Conservation (phyloP, 805 yeast genomes). For the Yarrowia sp. region DNA sequence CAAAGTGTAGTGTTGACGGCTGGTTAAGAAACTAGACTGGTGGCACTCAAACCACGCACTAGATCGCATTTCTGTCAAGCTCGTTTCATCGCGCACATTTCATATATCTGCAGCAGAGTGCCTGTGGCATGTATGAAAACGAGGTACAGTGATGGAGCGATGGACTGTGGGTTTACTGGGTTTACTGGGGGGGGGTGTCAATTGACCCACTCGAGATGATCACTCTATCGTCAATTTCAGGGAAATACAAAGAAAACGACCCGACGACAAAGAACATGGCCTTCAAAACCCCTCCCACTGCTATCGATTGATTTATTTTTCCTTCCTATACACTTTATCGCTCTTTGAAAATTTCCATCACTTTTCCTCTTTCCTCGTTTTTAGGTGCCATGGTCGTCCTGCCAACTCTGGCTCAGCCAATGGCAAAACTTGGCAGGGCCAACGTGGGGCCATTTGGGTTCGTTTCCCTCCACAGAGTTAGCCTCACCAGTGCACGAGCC, state of each 20-base stretch:
- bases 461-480: background rate
- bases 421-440: constrained; percentile 9
- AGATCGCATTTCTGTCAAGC: background rate
- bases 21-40: no score
- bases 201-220: no score
- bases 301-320: no score
- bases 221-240: no score
- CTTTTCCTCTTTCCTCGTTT: no score
- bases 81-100: background rate
- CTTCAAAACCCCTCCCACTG: no score
- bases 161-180: no score
- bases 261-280: no score
- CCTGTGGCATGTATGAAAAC: background rate
- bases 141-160: no score
- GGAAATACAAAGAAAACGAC: no score
- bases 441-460: constrained; percentile 19
- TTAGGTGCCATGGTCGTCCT: background rate
- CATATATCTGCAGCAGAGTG: background rate
- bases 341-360: background rate
- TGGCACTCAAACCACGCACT: background rate
- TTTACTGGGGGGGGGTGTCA: no score
- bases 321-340: background rate
- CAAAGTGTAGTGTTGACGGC: no score
- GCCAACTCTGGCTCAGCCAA: background rate
- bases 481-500: constrained; percentile 12